Percentiles rank a stretch among this genome's conserved stretches.
Conservation (phyloP, 805 yeast genomes). For the Nakazawaea anatomiae region DNA sequence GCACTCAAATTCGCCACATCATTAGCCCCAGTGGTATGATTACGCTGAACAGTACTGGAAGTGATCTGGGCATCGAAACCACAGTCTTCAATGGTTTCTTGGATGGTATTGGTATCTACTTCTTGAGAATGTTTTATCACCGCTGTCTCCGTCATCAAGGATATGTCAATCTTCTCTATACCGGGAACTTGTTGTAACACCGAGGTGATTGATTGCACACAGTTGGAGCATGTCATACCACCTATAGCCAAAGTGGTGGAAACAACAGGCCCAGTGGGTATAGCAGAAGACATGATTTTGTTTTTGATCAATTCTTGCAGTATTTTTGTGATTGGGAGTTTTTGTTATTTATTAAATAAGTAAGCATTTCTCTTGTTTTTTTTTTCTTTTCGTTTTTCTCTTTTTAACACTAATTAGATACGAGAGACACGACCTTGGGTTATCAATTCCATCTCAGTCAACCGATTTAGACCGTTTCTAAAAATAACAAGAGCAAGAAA, state of each 20-base stretch:
- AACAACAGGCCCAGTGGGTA: background rate
- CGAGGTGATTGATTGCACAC: conserved; percentile 60
- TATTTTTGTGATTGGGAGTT: too few species aligned
- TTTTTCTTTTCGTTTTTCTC: too few species aligned
- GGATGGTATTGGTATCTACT: conserved; percentile 30
- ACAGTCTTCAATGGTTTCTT: conserved; percentile 61
- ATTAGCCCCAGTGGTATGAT: background rate
- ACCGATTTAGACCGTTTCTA: too few species aligned
- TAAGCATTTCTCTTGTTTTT: too few species aligned
- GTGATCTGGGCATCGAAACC: conserved; percentile 49
- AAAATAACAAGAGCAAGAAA: too few species aligned
- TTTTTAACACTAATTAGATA: too few species aligned
- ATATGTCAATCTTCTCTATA: conserved; percentile 52
- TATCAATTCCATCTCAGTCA: too few species aligned
- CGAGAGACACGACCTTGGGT: too few species aligned
- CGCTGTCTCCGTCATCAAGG: conserved; percentile 75
- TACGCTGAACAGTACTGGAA: conserved; percentile 2
- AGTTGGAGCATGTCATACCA: conserved; percentile 94
- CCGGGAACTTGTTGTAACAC: conserved; percentile 46
- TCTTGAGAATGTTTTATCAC: conserved; percentile 39
- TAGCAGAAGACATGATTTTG: too few species aligned
- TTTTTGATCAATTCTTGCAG: too few species aligned
- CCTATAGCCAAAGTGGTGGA: conserved; percentile 26
- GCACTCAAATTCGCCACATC: background rate
- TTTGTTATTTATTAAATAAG: too few species aligned